Evolutionary conservation across 331 rosid species (phyloP).

Genomic region (Cucumis variabilis): DNA sequence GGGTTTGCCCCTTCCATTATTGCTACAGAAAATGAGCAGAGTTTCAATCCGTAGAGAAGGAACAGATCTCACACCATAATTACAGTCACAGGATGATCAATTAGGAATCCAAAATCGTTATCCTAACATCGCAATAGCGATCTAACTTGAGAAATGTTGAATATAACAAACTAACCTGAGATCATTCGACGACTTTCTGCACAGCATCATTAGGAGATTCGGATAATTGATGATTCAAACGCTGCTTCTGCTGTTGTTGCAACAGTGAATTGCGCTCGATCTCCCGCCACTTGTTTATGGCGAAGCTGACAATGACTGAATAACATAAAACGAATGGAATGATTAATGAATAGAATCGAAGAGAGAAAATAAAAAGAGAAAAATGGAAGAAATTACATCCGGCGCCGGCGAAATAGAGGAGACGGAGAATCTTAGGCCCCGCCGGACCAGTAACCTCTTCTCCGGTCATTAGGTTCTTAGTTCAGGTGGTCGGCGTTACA

Average conservation of each 20-base stretch:
- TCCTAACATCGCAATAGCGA: neutral
- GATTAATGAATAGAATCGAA: neutral
- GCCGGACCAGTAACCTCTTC: slow-evolving; percentile 85
- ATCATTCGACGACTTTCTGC: slow-evolving; percentile 54
- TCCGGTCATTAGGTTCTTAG: slow-evolving; percentile 55
- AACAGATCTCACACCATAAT: slow-evolving; percentile 4
- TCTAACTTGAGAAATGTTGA: neutral
- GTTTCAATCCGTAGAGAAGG: too few relatives aligned
- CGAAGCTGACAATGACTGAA: slow-evolving; percentile 65
- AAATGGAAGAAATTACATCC: slow-evolving; percentile 59
- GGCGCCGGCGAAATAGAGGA: slow-evolving; percentile 77
- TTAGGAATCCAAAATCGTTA: neutral
- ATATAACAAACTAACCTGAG: slow-evolving; percentile 37
- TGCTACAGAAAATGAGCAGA: neutral
- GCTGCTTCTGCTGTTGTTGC: slow-evolving; percentile 44
- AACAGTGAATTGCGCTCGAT: slow-evolving; percentile 55
- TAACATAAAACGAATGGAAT: neutral
- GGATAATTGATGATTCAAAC: slow-evolving; percentile 37
- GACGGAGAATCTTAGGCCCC: slow-evolving; percentile 73
- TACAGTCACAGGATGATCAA: neutral
- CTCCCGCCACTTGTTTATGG: slow-evolving; percentile 74
- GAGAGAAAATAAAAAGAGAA: neutral
- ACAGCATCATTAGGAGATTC: slow-evolving; percentile 43
- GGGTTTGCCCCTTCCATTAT: neutral
- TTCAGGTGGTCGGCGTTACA: neutral